Conservation (phyloP, 306 rosid species). For the apple (Malus domestica) region ASM211411v1 NC_041792.1:999501-1000000, state of each 20-base stretch:
- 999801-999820: neutral
- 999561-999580: neutral
- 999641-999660: neutral
- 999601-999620: neutral
- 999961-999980: neutral
- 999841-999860: neutral
- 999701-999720: neutral
- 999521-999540: neutral
- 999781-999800: neutral
- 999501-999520: slow-evolving; percentile 8
- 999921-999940: neutral
- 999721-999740: neutral
- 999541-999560: neutral
- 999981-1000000: neutral
- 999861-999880: neutral
- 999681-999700: neutral
- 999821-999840: slow-evolving; percentile 1
- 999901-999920: neutral
- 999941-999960: neutral
- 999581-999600: neutral
- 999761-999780: neutral
- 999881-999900: neutral
- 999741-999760: neutral
- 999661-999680: neutral
- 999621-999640: neutral